phyloP scores from a whole-genome alignment of 73 alveolate species.

The Paramecium bursaria region DNA sequence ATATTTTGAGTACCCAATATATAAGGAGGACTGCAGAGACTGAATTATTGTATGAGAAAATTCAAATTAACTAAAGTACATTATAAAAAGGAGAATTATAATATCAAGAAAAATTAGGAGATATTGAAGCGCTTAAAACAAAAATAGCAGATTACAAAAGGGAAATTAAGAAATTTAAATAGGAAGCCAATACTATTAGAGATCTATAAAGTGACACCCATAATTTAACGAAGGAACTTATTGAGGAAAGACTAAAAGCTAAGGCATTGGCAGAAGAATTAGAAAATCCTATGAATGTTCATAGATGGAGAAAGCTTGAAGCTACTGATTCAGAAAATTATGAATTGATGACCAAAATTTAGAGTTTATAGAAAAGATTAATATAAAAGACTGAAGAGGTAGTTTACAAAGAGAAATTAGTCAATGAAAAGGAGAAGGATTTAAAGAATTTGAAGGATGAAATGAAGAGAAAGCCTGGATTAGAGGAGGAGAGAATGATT shows the following conservation, averaged over 20 bases:
- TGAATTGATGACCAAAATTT: conserved; percentile 94
- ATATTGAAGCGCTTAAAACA: conserved; percentile 81
- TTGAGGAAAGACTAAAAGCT: conserved; percentile 92
- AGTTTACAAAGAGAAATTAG: conserved; percentile 88
- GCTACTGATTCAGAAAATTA: conserved; percentile 97
- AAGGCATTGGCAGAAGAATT: conserved; percentile 96
- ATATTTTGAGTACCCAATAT: conserved; percentile 89
- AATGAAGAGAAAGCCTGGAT: conserved; percentile 94
- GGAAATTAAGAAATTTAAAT: conserved; percentile 76
- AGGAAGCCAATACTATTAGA: conserved; percentile 84
- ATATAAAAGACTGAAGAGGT: conserved; percentile 94
- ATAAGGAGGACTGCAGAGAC: conserved; percentile 95
- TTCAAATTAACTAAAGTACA: conserved; percentile 90
- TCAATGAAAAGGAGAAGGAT: conserved; percentile 87
- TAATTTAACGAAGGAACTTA: conserved; percentile 79
- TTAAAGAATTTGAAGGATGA: conserved; percentile 85
- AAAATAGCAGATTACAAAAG: conserved; percentile 84
- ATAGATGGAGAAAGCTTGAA: conserved; percentile 97
- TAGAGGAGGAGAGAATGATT: conserved; percentile 90
- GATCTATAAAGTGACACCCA: conserved; percentile 89
- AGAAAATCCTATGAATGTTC: conserved; percentile 94
- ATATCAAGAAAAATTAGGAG: conserved; percentile 88
- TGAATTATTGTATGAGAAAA: conserved; percentile 92
- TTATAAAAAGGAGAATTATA: conserved; percentile 89
- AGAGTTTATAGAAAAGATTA: conserved; percentile 91